Percentiles rank a stretch among this genome's conserved stretches.
phyloP scores from a whole-genome alignment of 176 grass and related monocot genomes.

The Oropetium thomaeum region DNA sequence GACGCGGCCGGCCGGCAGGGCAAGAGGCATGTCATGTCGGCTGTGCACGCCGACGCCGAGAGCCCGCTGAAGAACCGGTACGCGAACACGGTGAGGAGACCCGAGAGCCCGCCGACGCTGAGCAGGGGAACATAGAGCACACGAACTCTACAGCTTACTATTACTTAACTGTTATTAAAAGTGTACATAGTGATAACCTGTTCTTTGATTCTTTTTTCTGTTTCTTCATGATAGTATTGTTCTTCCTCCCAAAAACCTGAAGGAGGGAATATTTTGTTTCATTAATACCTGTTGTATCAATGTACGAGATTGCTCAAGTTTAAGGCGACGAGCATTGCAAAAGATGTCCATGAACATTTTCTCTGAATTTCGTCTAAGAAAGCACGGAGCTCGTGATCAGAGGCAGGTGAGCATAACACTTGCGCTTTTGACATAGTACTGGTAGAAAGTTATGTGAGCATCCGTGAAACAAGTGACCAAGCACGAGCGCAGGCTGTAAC shows the following conservation, averaged over 20 bases:
- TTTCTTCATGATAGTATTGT: constrained; percentile 13
- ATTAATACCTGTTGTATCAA: neutral
- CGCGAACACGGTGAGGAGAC: constrained; percentile 31
- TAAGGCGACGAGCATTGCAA: neutral
- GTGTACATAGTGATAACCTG: constrained; percentile 31
- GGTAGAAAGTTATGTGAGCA: neutral
- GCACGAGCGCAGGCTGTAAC: neutral
- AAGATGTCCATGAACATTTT: neutral
- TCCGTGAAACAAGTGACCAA: neutral
- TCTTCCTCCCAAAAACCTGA: constrained; percentile 3
- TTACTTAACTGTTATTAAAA: too few relatives aligned
- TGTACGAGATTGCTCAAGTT: neutral
- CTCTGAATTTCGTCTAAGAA: neutral
- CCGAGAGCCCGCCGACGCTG: constrained; percentile 29
- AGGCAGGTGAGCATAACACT: neutral
- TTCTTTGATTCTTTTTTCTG: constrained; percentile 22
- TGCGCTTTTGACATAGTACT: neutral
- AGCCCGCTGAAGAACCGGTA: constrained; percentile 47
- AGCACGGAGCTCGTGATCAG: neutral
- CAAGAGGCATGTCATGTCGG: constrained; percentile 49
- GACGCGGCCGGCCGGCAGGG: constrained; percentile 30
- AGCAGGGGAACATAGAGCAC: constrained; percentile 20
- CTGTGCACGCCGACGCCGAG: constrained; percentile 72
- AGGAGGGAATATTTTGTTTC: neutral
- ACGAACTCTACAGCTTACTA: neutral